Evolutionary conservation across 176 grass and related monocot species (phyloP).

Genomic region (Ananas comosus): DNA sequence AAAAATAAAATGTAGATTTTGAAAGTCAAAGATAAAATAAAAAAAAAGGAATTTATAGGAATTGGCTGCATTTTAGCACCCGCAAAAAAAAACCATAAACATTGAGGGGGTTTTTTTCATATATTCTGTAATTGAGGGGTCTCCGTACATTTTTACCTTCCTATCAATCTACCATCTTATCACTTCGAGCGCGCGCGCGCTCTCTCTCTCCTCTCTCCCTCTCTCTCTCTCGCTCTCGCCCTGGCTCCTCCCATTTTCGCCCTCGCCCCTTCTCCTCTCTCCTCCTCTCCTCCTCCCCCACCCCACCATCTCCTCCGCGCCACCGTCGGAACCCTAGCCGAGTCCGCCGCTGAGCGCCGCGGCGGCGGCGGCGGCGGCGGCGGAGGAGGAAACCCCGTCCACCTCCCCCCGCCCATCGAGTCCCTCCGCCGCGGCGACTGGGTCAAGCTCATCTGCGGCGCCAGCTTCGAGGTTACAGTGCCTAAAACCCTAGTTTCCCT

Average conservation of each 20-base stretch:
- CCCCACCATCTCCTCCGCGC: constrained; percentile 15
- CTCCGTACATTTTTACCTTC: no score
- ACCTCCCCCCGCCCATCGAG: constrained; percentile 36
- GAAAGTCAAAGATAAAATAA: no score
- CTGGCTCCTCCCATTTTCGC: constrained; percentile 9
- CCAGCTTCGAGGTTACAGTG: constrained; percentile 68
- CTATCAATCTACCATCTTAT: no score
- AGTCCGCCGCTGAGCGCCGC: neutral
- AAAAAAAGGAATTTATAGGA: no score
- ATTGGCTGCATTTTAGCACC: no score
- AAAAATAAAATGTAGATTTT: no score
- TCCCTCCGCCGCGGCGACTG: constrained; percentile 71
- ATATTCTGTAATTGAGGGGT: no score
- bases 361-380: no score
- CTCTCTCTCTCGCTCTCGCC: neutral
- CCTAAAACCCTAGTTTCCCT: neutral
- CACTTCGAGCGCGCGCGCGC: neutral
- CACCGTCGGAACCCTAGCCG: constrained; percentile 32
- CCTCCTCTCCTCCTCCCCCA: constrained; percentile 17
- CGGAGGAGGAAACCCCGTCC: neutral
- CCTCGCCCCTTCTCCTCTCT: constrained; percentile 18
- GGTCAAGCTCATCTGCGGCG: constrained; percentile 97
- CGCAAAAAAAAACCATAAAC: no score
- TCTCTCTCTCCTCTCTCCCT: neutral
- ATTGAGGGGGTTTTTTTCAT: no score